phyloP scores from a whole-genome alignment of 179 eudicot species.

The Silene noctiflora region DNA sequence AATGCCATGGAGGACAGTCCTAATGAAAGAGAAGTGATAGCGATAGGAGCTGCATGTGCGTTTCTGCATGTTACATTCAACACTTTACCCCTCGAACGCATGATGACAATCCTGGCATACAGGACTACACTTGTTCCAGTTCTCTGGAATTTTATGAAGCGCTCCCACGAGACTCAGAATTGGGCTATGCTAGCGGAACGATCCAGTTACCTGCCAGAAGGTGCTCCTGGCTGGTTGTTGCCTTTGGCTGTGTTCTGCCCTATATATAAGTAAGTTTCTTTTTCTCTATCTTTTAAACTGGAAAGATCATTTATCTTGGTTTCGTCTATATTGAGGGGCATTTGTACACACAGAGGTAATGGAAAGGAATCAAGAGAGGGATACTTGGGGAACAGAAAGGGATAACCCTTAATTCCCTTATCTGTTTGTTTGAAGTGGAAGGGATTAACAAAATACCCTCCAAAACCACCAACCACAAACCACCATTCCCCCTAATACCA shows the following conservation, averaged over 20 bases:
- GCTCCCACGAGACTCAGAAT: constrained; percentile 66
- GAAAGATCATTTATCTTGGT: neutral
- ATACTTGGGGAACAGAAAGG: too few relatives aligned
- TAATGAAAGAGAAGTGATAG: constrained; percentile 53
- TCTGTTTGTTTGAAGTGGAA: too few relatives aligned
- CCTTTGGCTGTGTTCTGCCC: constrained; percentile 98
- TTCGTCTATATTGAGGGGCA: too few relatives aligned
- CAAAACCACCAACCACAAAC: too few relatives aligned
- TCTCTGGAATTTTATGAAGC: constrained; percentile 92
- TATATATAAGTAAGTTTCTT: constrained; percentile 71
- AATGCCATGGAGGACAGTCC: constrained; percentile 41
- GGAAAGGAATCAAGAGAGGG: too few relatives aligned
- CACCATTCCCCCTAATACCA: too few relatives aligned
- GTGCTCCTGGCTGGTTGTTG: constrained; percentile 92
- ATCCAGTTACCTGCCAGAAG: constrained; percentile 61
- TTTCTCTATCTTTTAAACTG: neutral
- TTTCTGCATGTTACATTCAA: constrained; percentile 87
- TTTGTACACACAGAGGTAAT: too few relatives aligned
- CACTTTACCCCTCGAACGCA: constrained; percentile 73
- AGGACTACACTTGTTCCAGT: constrained; percentile 84
- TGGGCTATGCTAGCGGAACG: constrained; percentile 74
- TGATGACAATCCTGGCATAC: constrained; percentile 85
- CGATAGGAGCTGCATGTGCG: constrained; percentile 83
- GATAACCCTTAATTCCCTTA: too few relatives aligned
- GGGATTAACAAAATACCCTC: too few relatives aligned